Percentiles rank a stretch among this genome's conserved stretches.
Evolutionary conservation across 1,139 yeast genomes (phyloP).

Genomic region (Scheffersomyces lignicola): DNA sequence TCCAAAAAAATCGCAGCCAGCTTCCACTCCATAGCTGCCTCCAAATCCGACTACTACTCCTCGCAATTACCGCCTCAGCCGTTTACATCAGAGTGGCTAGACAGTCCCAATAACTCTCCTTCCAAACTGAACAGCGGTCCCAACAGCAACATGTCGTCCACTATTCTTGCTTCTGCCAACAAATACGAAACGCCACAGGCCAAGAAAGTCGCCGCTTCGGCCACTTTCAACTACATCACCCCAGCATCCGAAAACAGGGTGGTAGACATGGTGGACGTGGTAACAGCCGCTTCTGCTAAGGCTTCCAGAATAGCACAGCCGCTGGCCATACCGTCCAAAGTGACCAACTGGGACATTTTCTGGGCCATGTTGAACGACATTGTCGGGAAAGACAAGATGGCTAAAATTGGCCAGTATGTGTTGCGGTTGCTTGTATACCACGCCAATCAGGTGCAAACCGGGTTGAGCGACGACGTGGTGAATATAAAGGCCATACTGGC

Average conservation of each 20-base stretch:
- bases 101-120: slow-evolving; percentile 28
- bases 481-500: slow-evolving; percentile 30
- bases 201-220: slow-evolving; percentile 14
- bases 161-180: slow-evolving; percentile 12
- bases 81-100: slow-evolving; percentile 41
- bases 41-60: not conserved
- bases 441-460: slow-evolving; percentile 40
- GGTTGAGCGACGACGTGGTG: slow-evolving; percentile 33
- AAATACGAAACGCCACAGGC: slow-evolving; percentile 23
- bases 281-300: not conserved
- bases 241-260: slow-evolving; percentile 22
- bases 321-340: slow-evolving; percentile 2
- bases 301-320: slow-evolving; percentile 3
- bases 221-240: slow-evolving; percentile 20
- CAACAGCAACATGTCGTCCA: slow-evolving; percentile 11
- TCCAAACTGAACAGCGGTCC: slow-evolving; percentile 13
- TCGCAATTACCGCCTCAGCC: slow-evolving; percentile 9
- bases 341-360: slow-evolving; percentile 39
- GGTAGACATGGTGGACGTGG: slow-evolving; percentile 6
- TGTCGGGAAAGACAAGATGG: slow-evolving; percentile 70
- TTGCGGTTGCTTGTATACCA: slow-evolving; percentile 55
- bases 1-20: not conserved
- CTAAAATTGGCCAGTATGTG: slow-evolving; percentile 62
- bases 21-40: not conserved
- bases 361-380: slow-evolving; percentile 53